Evolutionary conservation across 805 yeast species (phyloP).

Genomic region (Candida manassasensis): DNA sequence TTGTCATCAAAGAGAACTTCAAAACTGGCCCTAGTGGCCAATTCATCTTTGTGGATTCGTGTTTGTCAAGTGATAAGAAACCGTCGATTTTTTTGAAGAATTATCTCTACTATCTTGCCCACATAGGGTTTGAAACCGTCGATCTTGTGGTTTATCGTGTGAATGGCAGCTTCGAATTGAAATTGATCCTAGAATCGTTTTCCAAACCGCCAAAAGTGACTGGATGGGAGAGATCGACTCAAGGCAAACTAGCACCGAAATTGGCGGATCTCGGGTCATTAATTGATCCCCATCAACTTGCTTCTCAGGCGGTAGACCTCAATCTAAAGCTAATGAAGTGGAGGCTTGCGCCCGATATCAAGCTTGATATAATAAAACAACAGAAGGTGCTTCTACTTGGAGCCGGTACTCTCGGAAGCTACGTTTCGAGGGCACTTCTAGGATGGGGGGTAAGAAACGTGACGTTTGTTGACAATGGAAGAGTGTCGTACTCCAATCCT

Average conservation of each 20-base stretch:
- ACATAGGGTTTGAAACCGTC: conserved; percentile 16
- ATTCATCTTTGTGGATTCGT: conserved; percentile 31
- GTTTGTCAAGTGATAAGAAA: conserved; percentile 17
- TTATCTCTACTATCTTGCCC: conserved; percentile 45
- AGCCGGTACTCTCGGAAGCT: conserved; percentile 93
- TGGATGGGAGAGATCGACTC: conserved; percentile 89
- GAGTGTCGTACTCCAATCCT: conserved; percentile 88
- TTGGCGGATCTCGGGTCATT: conserved; percentile 76
- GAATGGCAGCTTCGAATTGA: conserved; percentile 14
- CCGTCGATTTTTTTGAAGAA: conserved; percentile 59
- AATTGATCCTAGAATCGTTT: conserved; percentile 13
- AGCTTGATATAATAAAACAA: conserved; percentile 58
- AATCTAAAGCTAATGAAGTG: conserved; percentile 93
- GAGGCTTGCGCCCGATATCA: conserved; percentile 82
- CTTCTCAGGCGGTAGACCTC: conserved; percentile 88
- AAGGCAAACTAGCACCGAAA: conserved; percentile 75
- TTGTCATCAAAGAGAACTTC: conserved; percentile 2
- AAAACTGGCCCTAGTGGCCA: conserved; percentile 2
- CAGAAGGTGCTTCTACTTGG: conserved; percentile 79
- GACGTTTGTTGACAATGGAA: conserved; percentile 86
- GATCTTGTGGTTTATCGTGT: conserved; percentile 22
- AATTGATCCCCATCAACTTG: conserved; percentile 74
- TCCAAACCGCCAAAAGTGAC: conserved; percentile 40
- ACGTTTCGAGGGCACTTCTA: conserved; percentile 76
- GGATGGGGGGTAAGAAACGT: conserved; percentile 94